Base-by-base conservation (phyloP, 768 basidiomycete genomes). In the Tephrocybe sp. region DNA sequence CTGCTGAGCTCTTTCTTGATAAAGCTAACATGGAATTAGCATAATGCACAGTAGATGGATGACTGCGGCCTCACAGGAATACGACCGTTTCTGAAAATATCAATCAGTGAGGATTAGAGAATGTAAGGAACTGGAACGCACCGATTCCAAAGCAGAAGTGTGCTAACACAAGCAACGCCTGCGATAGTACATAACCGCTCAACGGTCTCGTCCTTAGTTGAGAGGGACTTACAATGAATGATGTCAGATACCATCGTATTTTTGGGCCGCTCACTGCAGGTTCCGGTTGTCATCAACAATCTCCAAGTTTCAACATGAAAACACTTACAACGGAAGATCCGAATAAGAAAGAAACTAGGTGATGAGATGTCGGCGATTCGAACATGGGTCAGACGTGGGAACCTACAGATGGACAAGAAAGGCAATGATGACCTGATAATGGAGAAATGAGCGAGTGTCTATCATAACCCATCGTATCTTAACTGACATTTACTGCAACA, bases 81-180 rank as follows among this genome's bases (percentile, higher is more conserved):
- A 56, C 59, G 23, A 72, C 67, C 20, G 70, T 72, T 60, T 68
- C 71, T 73, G 49, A n/a, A 15, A 9, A 14, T 26, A 24, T 21
- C n/a, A 8, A 26, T 34, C 10, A 43, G 23, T 33, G 2, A 34
- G 20, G 15, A 24, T 23, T 3, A 14, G 17, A 18, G 34, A 32
- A 17, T 10, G 24, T 38, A 9, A 21, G 7, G 2, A 53, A 62
- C 38, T 54, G 18, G 12, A 39, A 20, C 38, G 20, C 12, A 71
- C 73, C 72, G 7, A 73, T 54, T 38, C 73, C 73, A 49, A 76
- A 74, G 1, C 57, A 68, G 52, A 71, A 60, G 49, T 69, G 68
- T 4, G 58, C 63, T 7, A 67, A 11, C 11, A 70, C 62, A 2
- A 66, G 17, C 0, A 62, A 14, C 1, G 58, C 62, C 66, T 69